These are phyloP conservation scores for Scutellaria galericulata DNA, from an alignment of 257 asterid species.

Conservation along the genomic window DNA sequence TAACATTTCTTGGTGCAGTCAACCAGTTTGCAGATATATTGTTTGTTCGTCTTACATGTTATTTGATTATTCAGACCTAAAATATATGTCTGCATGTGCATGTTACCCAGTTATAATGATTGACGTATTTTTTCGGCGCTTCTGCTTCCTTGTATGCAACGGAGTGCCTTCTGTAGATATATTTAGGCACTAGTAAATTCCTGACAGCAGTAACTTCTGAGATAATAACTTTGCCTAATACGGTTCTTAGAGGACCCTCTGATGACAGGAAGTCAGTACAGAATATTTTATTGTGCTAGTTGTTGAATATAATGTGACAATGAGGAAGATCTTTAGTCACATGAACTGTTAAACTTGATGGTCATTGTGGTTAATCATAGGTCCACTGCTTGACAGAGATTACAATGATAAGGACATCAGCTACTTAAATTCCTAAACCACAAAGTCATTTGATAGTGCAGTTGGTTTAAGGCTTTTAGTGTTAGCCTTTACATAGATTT, in stretches of 20 bases:
- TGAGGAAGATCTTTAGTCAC: conserved; percentile 37
- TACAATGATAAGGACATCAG: conserved; percentile 15
- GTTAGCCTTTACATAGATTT: conserved; percentile 21
- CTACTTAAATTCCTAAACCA: not conserved
- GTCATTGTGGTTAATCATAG: conserved; percentile 26
- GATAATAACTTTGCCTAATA: conserved; percentile 1
- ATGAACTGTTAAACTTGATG: conserved; percentile 36
- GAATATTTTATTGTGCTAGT: conserved; percentile 29
- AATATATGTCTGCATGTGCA: conserved; percentile 33
- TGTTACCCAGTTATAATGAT: conserved; percentile 25
- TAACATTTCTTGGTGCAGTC: conserved; percentile 14
- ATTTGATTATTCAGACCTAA: conserved; percentile 14
- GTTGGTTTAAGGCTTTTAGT: conserved; percentile 24
- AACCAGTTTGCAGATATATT: conserved; percentile 7
- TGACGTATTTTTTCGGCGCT: conserved; percentile 20
- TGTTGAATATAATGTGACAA: conserved; percentile 34
- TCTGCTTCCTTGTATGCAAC: conserved; percentile 27
- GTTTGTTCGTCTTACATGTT: conserved; percentile 24
- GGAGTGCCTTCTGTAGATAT: not conserved
- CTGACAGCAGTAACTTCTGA: conserved; percentile 20
- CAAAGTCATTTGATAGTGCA: conserved; percentile 23
- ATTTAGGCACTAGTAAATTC: conserved; percentile 12
- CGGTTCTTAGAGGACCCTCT: conserved; percentile 14
- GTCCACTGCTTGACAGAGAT: conserved; percentile 34
- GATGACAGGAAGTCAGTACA: conserved; percentile 3